Base-by-base conservation (phyloP, 495 filamentous ascomycete genomes). In the Aspergillus heteromorphus region DNA sequence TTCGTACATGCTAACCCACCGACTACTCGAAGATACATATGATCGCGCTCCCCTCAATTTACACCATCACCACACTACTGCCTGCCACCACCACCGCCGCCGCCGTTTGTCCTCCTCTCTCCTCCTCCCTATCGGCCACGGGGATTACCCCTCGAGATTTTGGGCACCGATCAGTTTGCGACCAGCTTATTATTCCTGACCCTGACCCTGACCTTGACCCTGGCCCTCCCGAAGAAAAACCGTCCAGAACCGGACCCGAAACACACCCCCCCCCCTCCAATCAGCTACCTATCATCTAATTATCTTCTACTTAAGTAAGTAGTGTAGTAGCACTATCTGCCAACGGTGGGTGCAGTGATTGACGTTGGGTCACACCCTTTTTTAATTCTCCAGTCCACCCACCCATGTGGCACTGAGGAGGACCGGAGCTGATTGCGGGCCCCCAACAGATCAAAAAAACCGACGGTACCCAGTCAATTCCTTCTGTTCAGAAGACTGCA, bases 101-200 rank as follows among this genome's bases (percentile, higher is more conserved):
- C 23, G 23, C 7, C 23, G 4, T 27, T 7, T 3, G 3, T 27
- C 7, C 4, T 7, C 23, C 7, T 45, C 25, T 49, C n/a, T 16
- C 19, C n/a, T 19, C 1, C 17, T 48, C n/a, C 36, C 23, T 19
- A 25, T 49, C 41, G 17, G 45, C 55, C 41, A 30, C 23, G 31
- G 14, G 36, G 11, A 54, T 55, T 47, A 20, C 47, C 18, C 41
- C 45, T 54, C 40, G 48, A 16, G 45, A 48, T 42, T 49, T 62
- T 59, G 60, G 60, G 60, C 56, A 63, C 50, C 60, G 47, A 62
- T 45, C 54, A 50, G 23, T 48, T 42, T 42, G 29, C 48, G 60
- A 54, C 47, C 48, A 38, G 23, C 4, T 45, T 18, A 40, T 14
- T 27, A 40, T 14, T 27, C 25, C 23, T 31, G 31, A 20, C 13